Percentiles rank a stretch among this genome's conserved stretches.
These are phyloP conservation scores for Suillus weaverae DNA, from an alignment of 768 basidiomycete genomes.

Conservation along the genomic window DNA sequence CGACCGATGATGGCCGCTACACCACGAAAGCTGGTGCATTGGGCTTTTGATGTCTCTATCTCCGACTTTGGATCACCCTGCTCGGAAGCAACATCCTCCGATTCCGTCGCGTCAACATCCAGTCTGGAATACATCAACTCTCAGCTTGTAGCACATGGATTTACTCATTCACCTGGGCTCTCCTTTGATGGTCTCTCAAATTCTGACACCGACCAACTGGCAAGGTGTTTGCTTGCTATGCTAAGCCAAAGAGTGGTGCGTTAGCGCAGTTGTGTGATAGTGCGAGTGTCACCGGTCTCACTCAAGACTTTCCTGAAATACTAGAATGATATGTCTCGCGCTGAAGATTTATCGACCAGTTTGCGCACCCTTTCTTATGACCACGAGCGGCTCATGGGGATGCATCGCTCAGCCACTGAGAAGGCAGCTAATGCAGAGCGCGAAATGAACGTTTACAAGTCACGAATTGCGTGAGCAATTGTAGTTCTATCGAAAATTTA, in stretches of 20 bases:
- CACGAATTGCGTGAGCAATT: slow-evolving; percentile 64
- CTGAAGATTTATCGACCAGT: slow-evolving; percentile 75
- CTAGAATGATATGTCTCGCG: slow-evolving; percentile 74
- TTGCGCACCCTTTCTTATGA: slow-evolving; percentile 79
- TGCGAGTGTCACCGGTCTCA: background rate
- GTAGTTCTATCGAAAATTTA: background rate
- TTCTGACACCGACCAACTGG: slow-evolving; percentile 53
- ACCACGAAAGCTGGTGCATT: slow-evolving; percentile 52
- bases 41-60: slow-evolving; percentile 48
- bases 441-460: slow-evolving; percentile 73
- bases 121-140: slow-evolving; percentile 78
- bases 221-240: slow-evolving; percentile 77
- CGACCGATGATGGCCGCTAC: slow-evolving; percentile 26
- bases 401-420: slow-evolving; percentile 61
- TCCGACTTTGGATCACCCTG: slow-evolving; percentile 42
- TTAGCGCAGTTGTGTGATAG: slow-evolving; percentile 15
- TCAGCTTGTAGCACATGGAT: slow-evolving; percentile 83
- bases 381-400: slow-evolving; percentile 67
- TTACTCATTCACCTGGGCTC: slow-evolving; percentile 60
- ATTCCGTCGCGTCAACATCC: slow-evolving; percentile 51
- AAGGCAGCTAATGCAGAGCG: slow-evolving; percentile 71
- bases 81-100: slow-evolving; percentile 45
- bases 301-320: slow-evolving; percentile 17
- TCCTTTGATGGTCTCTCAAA: slow-evolving; percentile 64
- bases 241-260: slow-evolving; percentile 76